Base-by-base conservation (phyloP, 345 rosid species). In the Angophora floribunda region DNA sequence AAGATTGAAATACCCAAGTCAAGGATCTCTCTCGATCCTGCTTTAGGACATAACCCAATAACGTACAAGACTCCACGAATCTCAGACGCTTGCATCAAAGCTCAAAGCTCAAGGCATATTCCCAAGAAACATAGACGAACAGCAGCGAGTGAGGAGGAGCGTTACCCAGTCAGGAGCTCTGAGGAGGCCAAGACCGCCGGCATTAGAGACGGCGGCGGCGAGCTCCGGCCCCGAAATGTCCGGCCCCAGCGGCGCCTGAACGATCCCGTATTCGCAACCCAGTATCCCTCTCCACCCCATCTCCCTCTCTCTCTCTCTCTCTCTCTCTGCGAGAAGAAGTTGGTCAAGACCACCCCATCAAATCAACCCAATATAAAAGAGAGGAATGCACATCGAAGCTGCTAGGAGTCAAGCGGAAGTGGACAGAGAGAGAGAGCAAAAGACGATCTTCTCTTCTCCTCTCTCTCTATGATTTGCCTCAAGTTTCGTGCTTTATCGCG, bases 171-270 rank as follows among this genome's bases (percentile, higher is more conserved):
- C 99, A 21, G 98, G 99, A 90, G 93, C 93, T 93, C 99, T 92
- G 86, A 97, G 98, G 57, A 97, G 87, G 53, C 98, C 99, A 57
- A 97, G 93, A 24, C 95, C 98, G 86, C 99, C 99, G 63, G 98
- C 95, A 63, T 95, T 94, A 85, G 99, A 96, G 70, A 97, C 99
- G 52, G 98, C 99, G 44, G 99, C 98, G 13, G 95, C 99, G 85
- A 97, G 98, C 91, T 95, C 98, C 2, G 99, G 99, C 24, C 96
- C 92, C 9, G 98, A 95, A 89, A 97, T 94, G 80, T 97, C 99
- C 85, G 99, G 98, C 87, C 99, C 99, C 84, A 97, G 70, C 44
- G 99, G 98, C 52, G 95, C 98, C 90, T 94, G 99, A 13, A 96
- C 93, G 30, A 97, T 94, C 88, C 97, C 99, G 91, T 94, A 91